Evolutionary conservation across 2,329 filamentous ascomycete species (phyloP).

Genomic region (Beauveria asiatica): DNA sequence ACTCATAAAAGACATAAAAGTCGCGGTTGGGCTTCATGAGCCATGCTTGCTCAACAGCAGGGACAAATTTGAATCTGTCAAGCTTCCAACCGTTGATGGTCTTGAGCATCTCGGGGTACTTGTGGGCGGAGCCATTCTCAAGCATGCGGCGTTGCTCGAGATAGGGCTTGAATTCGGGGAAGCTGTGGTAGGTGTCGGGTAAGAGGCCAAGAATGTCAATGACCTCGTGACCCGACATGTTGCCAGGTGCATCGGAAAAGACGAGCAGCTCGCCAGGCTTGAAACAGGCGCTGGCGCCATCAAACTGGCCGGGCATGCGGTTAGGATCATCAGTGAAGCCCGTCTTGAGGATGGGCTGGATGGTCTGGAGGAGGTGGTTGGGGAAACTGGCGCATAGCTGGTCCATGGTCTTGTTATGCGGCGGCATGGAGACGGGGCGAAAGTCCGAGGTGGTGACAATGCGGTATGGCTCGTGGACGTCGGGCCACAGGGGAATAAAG

Average conservation of each 20-base stretch:
- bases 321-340: conserved; percentile 34
- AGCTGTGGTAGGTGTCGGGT: conserved; percentile 29
- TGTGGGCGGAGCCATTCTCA: conserved; percentile 24
- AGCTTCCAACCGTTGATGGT: conserved; percentile 39
- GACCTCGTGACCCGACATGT: conserved; percentile 32
- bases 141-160: conserved; percentile 30
- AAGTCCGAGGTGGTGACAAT: conserved; percentile 21
- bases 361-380: conserved; percentile 16
- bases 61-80: conserved; percentile 50
- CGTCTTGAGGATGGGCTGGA: conserved; percentile 36
- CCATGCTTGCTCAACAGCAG: conserved; percentile 44
- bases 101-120: conserved; percentile 21
- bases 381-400: conserved; percentile 22
- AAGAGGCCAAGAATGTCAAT: conserved; percentile 39
- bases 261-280: conserved; percentile 36
- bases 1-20: conserved; percentile 50
- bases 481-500: neutral
- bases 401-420: conserved; percentile 12
- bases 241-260: conserved; percentile 42
- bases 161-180: conserved; percentile 29
- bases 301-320: conserved; percentile 22
- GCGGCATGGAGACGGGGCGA: conserved; percentile 16
- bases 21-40: conserved; percentile 35
- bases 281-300: conserved; percentile 6
- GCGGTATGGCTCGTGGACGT: conserved; percentile 13